These are phyloP conservation scores for Chlorokybus atmophyticus DNA, from an alignment of 139 green algal species.

Conservation along the genomic window DNA sequence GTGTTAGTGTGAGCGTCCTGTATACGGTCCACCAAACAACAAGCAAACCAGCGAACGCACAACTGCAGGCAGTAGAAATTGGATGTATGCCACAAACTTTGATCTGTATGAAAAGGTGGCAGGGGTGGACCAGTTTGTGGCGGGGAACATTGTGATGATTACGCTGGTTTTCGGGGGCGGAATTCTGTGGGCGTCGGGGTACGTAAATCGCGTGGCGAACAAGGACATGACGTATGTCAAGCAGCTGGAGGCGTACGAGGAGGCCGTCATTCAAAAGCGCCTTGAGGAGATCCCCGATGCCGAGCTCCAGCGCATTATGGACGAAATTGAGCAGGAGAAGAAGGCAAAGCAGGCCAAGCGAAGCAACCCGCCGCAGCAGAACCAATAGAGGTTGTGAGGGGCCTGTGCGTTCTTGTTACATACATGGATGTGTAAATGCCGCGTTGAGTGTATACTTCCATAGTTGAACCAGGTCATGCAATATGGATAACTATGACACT, in stretches of 20 bases:
- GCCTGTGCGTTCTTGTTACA: too few species aligned
- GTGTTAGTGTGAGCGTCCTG: too few species aligned
- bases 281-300: conserved; percentile 85
- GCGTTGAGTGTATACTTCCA: too few species aligned
- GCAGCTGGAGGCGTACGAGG: conserved; percentile 95
- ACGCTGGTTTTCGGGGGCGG: conserved; percentile 17
- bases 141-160: conserved; percentile 27
- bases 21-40: too few species aligned
- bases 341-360: conserved; percentile 7
- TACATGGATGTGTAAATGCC: too few species aligned
- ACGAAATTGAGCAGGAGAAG: conserved; percentile 31
- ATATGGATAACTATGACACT: too few species aligned
- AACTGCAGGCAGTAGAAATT: not conserved
- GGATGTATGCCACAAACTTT: not conserved
- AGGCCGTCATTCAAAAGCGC: conserved; percentile 77
- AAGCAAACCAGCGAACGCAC: too few species aligned
- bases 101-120: conserved; percentile 8
- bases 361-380: conserved; percentile 1
- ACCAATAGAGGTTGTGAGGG: too few species aligned
- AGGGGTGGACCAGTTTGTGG: conserved; percentile 14
- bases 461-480: too few species aligned
- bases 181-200: conserved; percentile 30
- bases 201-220: conserved; percentile 87
- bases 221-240: conserved; percentile 99
- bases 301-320: conserved; percentile 44